Base-by-base conservation (phyloP, 2,329 filamentous ascomycete species). In the Ciborinia camelliae region DNA sequence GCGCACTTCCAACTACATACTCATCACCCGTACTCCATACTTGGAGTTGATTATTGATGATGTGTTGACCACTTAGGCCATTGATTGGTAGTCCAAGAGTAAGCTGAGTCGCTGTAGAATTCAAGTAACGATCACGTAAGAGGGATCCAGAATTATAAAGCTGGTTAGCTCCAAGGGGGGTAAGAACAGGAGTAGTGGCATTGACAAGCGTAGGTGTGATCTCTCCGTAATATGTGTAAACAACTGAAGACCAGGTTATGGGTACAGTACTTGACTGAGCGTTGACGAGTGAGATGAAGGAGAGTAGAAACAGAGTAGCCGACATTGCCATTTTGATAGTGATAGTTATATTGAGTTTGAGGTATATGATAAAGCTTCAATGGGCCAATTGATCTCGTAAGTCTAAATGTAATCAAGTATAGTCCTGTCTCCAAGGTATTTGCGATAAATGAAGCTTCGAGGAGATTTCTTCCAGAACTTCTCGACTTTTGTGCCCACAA, bases 1-100 rank as follows among this genome's bases (percentile, higher is more conserved):
- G 79, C 41, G 90, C 91, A 3, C 90, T 87, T 66, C 83, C 87
- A 60, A 86, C 84, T 39, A 93, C 73, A 72, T 78, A 81, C 32
- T 76, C 74, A 59, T 82, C 78, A 5, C 76, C 72, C 43, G 73
- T 78, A 26, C 79, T 78, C 39, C 77, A 68, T 41, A 83, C 70
- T 39, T 74, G 72, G 23, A 86, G 70, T 69, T 64, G 62, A 23
- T 41, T 50, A 20, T 63, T 63, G 23, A 30, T 23, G 26, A 63
- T 58, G 10, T 35, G 26, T 23, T 15, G 28, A 18, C 39, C 48
- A 12, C 52, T 58, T 26, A 63, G 26, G 10, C 52, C 52, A 30
- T 60, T 35, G 12, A 64, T 52, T 35, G 54, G 54, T 12, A 60
- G 74, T 45, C 77, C 78, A 28, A 74, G 76, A 41, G 75, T 70